A percentile compares a stretch with the other conserved stretches of the same genome.
Evolutionary conservation across 306 rosid genomes (phyloP).

Genomic region (Trifolium pratense): DNA sequence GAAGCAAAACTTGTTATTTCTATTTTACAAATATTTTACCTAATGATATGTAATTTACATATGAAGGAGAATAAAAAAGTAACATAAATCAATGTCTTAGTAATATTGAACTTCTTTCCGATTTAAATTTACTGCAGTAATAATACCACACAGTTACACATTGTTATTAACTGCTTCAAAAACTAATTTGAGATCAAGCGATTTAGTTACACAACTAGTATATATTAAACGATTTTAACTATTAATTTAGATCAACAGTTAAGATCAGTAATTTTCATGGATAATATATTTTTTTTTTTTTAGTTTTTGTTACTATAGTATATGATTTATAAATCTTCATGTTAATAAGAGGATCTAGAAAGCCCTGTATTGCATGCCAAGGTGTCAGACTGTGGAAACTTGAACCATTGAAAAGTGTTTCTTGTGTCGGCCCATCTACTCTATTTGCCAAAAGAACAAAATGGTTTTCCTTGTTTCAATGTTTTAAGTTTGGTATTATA

Average conservation of each 20-base stretch:
- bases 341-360: constrained; percentile 37
- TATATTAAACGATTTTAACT: background rate
- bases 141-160: background rate
- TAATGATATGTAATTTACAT: constrained; percentile 24
- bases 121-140: background rate
- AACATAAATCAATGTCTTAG: background rate
- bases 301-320: background rate
- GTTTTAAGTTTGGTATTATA: constrained; percentile 36
- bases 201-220: background rate
- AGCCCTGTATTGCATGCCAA: constrained; percentile 34
- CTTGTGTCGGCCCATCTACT: constrained; percentile 23
- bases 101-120: background rate
- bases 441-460: constrained; percentile 26
- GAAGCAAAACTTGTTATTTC: constrained; percentile 42
- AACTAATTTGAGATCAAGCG: background rate
- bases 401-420: constrained; percentile 55
- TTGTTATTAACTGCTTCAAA: background rate
- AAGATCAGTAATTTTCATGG: too few species aligned
- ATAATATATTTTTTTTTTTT: background rate
- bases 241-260: background rate
- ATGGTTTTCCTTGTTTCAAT: constrained; percentile 18
- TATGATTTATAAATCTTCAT: background rate
- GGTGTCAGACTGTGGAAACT: constrained; percentile 66
- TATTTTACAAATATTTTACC: constrained; percentile 36
- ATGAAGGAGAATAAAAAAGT: background rate